Evolutionary conservation across 768 basidiomycete species (phyloP).

Genomic region (Mycena polygramma): DNA sequence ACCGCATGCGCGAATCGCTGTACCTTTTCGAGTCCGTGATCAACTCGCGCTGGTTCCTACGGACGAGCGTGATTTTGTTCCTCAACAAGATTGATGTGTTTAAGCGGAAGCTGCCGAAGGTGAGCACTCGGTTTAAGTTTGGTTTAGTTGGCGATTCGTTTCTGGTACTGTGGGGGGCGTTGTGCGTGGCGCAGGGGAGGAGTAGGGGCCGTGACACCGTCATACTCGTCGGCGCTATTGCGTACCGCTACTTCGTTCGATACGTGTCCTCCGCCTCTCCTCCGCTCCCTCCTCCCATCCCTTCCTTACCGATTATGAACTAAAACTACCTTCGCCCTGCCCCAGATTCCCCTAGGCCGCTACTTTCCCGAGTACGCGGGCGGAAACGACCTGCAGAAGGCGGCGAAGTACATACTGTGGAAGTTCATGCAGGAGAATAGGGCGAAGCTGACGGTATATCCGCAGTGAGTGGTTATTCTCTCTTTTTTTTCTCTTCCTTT

Average conservation of each 20-base stretch:
- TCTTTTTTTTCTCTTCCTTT: neutral
- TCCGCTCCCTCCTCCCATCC: no score
- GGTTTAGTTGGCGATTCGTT: no score
- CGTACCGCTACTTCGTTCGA: no score
- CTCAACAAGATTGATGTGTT: slow-evolving; percentile 84
- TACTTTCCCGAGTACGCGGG: slow-evolving; percentile 81
- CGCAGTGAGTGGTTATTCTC: slow-evolving; percentile 63
- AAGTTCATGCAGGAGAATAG: slow-evolving; percentile 82
- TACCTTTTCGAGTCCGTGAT: slow-evolving; percentile 78
- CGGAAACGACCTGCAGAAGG: slow-evolving; percentile 80
- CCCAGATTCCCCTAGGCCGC: slow-evolving; percentile 60
- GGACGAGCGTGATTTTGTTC: slow-evolving; percentile 76
- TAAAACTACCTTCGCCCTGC: neutral
- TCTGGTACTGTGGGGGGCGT: neutral
- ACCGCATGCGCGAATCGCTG: slow-evolving; percentile 83
- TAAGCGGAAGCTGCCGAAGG: slow-evolving; percentile 61
- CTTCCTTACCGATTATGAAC: no score
- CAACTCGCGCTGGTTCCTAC: slow-evolving; percentile 53
- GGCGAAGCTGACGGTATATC: slow-evolving; percentile 78
- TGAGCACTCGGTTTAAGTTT: slow-evolving; percentile 1
- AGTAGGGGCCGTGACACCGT: no score
- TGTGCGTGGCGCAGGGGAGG: neutral
- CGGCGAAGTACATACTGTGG: slow-evolving; percentile 85
- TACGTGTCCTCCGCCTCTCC: no score
- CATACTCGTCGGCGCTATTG: no score